Evolutionary conservation across 192 early-diverging fungal species (phyloP), one percentile per base, ranked within the genome.

Genomic region (Backusella westeae): DNA sequence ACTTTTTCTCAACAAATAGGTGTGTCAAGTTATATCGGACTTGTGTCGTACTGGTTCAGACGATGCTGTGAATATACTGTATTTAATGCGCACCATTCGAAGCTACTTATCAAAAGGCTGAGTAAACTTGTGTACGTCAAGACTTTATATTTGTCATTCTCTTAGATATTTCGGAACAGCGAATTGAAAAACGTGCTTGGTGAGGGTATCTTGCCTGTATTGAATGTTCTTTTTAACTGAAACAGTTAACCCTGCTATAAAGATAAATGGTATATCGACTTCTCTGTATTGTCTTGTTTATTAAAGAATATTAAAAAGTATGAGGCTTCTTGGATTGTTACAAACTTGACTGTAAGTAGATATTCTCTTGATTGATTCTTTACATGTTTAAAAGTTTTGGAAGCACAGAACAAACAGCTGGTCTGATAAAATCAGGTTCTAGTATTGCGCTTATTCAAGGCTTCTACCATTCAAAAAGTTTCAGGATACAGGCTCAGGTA

Each of bases 311-410:
- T 15, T 17, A 15, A 44, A 42, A 42, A 79, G 78, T 75, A 79
- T 56, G 73, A 79, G 26, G 36, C 67, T n/a, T 67, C 73, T 7
- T 79, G 78, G 78, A 73, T 74, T 17, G 59, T 79, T 4, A 79
- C 78, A 34, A 79, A 79, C 36, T 68, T 79, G 38, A 68, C 78
- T 29, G 78, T 59, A 59, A 59, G 53, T 59, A 23, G 23, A 23
- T 10, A 23, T 32, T 32, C 29, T 32, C 29, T 32, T 32, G 29
- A 1, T 32, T 32, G 29, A 32, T 32, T 32, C 29, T 32, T 32
- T 32, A 32, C 2, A 53, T 32, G 29, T 1, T 32, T 32, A 32
- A 32, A 32, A 79, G 73, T 67, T 67, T 35, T 70, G 78, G 73
- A 39, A 71, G 46, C 15, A 34, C 72, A 42, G 26, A 67, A 46